Conservation (phyloP, 139 green algal genomes). For the Ostreobium quekettii region DNA sequence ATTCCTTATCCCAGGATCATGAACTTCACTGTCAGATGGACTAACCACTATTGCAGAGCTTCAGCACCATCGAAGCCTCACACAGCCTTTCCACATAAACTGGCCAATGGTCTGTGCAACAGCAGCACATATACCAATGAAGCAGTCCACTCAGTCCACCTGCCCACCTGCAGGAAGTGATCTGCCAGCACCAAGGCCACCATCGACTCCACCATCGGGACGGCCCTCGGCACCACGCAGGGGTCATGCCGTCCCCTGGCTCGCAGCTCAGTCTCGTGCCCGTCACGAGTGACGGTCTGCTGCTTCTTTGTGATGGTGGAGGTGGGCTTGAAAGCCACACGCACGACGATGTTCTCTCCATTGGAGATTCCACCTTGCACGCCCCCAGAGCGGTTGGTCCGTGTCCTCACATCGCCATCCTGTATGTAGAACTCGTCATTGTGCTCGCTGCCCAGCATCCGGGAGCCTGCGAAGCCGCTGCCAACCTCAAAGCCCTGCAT, state of each 20-base stretch:
- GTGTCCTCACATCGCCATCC: slow-evolving; percentile 68
- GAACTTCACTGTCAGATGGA: too few species aligned
- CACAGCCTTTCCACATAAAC: too few species aligned
- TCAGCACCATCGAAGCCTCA: too few species aligned
- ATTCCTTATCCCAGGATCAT: too few species aligned
- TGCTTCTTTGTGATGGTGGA: slow-evolving; percentile 86
- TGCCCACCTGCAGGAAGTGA: slow-evolving; percentile 78
- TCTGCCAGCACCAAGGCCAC: slow-evolving; percentile 93
- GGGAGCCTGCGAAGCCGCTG: slow-evolving; percentile 74
- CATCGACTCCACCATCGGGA: slow-evolving; percentile 99
- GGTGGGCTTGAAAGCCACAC: slow-evolving; percentile 98
- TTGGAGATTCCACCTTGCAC: slow-evolving; percentile 85
- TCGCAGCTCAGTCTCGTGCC: slow-evolving; percentile 76
- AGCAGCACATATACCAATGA: too few species aligned
- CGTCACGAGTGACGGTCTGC: slow-evolving; percentile 68
- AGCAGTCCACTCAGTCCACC: too few species aligned
- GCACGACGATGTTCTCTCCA: slow-evolving; percentile 90
- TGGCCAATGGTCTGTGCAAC: too few species aligned
- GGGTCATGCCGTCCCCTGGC: slow-evolving; percentile 89
- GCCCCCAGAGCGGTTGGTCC: slow-evolving; percentile 69
- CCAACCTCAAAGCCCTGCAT: slow-evolving; percentile 95
- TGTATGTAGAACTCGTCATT: slow-evolving; percentile 95
- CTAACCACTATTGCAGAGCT: too few species aligned
- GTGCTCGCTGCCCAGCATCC: slow-evolving; percentile 85
- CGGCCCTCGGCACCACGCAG: slow-evolving; percentile 92